These are phyloP conservation scores for Penicillium parvum DNA, from an alignment of 495 filamentous ascomycete genomes.

Conservation along the genomic window DNA sequence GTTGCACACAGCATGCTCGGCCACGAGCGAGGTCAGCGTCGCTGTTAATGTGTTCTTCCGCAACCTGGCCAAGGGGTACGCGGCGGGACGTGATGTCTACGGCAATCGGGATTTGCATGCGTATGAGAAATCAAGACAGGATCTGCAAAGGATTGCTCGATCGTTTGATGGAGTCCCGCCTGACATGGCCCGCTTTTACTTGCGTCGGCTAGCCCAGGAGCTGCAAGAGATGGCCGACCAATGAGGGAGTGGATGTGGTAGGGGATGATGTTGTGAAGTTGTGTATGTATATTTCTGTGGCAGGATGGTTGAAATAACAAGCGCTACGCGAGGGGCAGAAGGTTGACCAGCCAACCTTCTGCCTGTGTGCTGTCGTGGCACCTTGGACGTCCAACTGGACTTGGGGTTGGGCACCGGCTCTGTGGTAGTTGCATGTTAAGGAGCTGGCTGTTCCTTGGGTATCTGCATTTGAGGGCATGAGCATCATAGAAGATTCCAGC, in stretches of 20 bases:
- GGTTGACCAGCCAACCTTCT: not conserved
- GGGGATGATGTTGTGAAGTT: not conserved
- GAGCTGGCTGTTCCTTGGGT: conserved; percentile 5
- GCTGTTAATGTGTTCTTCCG: conserved; percentile 86
- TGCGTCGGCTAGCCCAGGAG: conserved; percentile 70
- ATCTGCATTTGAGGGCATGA: not conserved
- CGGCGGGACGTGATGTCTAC: conserved; percentile 77
- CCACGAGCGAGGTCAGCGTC: conserved; percentile 58
- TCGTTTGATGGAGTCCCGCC: conserved; percentile 62
- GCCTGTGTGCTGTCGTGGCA: conserved; percentile 12
- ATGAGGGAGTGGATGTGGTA: conserved; percentile 4
- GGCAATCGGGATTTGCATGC: conserved; percentile 81
- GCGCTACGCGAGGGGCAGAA: conserved; percentile 9
- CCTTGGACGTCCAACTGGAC: conserved; percentile 12
- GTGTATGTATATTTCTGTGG: no score
- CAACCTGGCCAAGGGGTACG: conserved; percentile 63
- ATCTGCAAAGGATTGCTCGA: conserved; percentile 62
- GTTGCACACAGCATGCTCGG: conserved; percentile 70
- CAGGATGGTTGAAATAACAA: conserved; percentile 11
- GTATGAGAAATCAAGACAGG: conserved; percentile 74
- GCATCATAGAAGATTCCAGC: no score
- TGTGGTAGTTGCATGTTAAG: not conserved
- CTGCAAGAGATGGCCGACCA: conserved; percentile 40
- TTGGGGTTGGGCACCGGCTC: conserved; percentile 13
- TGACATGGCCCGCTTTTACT: conserved; percentile 68